Base-by-base conservation (phyloP, 2,329 filamentous ascomycete genomes). In the Orbilia blumenaviensis region DNA sequence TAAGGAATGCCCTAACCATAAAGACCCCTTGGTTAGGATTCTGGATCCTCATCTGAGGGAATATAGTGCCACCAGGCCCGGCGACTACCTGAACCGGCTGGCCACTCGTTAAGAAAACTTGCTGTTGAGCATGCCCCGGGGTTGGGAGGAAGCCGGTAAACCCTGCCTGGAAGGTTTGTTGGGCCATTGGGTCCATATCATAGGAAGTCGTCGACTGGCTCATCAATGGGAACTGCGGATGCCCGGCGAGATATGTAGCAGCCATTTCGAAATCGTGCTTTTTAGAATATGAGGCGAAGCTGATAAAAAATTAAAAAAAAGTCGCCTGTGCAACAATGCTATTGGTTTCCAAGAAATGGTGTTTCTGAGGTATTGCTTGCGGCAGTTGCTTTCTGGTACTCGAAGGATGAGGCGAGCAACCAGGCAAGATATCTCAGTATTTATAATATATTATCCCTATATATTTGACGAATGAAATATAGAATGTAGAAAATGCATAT, bases 71-170 rank as follows among this genome's bases (percentile, higher is more conserved):
- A 4, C 34, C 46, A 12, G 25, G 38, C 0, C 44, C 34, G 14
- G 42, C 36, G 18, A 72, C 14, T 6, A 72, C 12, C n/a, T 72
- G 67, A 9, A 72, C 48, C 3, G 58, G 67, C 27, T 72, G 67
- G 4, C 50, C 48, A 9, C 48, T 64, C 6, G 58, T 72, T n/a
- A 72, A 2, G 10, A 72, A 72, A 3, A 64, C 21, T 32, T 72
- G 67, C n/a, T 56, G 67, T 9, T 72, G 67, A 9, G 52, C 48
- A 23, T 64, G 67, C 10, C 34, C 66, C 10, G 42, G 8, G 3
- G n/a, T 12, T 29, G 67, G 60, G 7, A 58, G 16, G 36, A 58
- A 72, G 3, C 38, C 41, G 16, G 50, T 6, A 18, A 32, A 16
- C 10, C 16, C 16, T 36, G 56, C 10, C n/a, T 56, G 44, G 54